phyloP scores from a whole-genome alignment of 306 rosid genomes.

The Albizia julibrissin region DNA sequence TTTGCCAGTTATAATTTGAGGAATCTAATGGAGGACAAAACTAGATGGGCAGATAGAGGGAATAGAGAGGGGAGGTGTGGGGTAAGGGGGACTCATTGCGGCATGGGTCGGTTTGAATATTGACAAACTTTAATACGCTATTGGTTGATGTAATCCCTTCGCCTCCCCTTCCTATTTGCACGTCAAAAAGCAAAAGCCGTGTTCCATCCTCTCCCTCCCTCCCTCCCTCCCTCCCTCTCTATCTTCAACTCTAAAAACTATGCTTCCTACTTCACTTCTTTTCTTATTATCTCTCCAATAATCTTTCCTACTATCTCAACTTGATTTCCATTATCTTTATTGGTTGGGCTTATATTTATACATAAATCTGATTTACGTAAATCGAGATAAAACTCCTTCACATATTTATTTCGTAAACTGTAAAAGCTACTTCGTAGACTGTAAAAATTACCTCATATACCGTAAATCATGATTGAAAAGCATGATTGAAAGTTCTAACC shows the following conservation, averaged over 20 bases:
- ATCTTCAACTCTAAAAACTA: background rate
- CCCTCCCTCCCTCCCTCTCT: background rate
- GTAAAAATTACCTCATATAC: too few species aligned
- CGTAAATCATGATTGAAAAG: too few species aligned
- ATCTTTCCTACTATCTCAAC: background rate
- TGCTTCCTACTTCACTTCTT: too few species aligned
- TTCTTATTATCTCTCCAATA: background rate
- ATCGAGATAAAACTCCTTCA: too few species aligned
- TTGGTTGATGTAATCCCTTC: background rate
- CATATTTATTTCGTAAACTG: too few species aligned
- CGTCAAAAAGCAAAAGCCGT: slow-evolving; percentile 30
- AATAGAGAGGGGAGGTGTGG: background rate
- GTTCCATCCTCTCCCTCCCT: background rate
- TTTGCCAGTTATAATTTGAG: too few species aligned
- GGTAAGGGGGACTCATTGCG: background rate
- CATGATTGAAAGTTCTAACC: too few species aligned
- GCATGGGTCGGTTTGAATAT: slow-evolving; percentile 39
- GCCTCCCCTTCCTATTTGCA: background rate
- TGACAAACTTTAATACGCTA: background rate
- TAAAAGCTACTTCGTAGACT: too few species aligned
- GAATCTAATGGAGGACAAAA: background rate
- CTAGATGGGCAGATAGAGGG: background rate
- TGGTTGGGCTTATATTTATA: too few species aligned
- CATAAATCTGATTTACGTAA: too few species aligned
- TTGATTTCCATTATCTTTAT: background rate